Evolutionary conservation across 202 grass and related monocot genomes (phyloP).

Genomic region (Saccharum hybrid): DNA sequence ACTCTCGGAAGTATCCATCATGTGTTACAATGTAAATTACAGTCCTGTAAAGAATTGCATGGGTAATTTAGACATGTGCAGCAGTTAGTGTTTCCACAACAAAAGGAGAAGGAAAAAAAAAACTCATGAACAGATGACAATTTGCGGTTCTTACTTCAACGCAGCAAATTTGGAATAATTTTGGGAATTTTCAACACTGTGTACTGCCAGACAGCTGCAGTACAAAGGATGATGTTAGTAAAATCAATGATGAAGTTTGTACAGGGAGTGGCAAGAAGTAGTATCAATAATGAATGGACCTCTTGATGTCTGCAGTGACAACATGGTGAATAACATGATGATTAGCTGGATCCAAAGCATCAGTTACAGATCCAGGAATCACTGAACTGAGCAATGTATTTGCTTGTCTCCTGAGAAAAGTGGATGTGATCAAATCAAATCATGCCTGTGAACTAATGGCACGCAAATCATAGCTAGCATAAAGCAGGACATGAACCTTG

Average conservation of each 20-base stretch:
- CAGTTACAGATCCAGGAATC: slow-evolving; percentile 78
- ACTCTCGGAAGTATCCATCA: slow-evolving; percentile 87
- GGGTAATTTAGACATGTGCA: not conserved
- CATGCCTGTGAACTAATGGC: slow-evolving; percentile 11
- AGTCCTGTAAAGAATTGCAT: slow-evolving; percentile 52
- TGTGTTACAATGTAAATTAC: slow-evolving; percentile 65
- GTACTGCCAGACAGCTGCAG: slow-evolving; percentile 71
- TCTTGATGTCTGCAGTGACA: slow-evolving; percentile 69
- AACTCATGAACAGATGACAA: not conserved
- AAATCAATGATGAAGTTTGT: slow-evolving; percentile 14
- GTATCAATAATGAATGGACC: slow-evolving; percentile 52
- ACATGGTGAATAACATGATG: slow-evolving; percentile 93
- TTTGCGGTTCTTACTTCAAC: slow-evolving; percentile 57
- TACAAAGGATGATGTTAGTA: slow-evolving; percentile 42
- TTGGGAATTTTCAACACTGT: slow-evolving; percentile 62
- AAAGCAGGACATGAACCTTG: slow-evolving; percentile 56
- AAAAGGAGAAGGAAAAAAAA: not conserved
- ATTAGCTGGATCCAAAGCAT: slow-evolving; percentile 86
- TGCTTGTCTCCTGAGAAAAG: slow-evolving; percentile 65
- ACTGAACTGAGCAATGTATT: slow-evolving; percentile 75
- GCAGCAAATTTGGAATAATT: slow-evolving; percentile 64
- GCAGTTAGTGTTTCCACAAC: not conserved
- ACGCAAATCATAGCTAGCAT: slow-evolving; percentile 4
- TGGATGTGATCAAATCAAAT: slow-evolving; percentile 33
- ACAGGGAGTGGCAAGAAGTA: not conserved